Evolutionary conservation across 2,329 filamentous ascomycete species (phyloP), one percentile per base, ranked within the genome.

Genomic region (Beauveria sp.): DNA sequence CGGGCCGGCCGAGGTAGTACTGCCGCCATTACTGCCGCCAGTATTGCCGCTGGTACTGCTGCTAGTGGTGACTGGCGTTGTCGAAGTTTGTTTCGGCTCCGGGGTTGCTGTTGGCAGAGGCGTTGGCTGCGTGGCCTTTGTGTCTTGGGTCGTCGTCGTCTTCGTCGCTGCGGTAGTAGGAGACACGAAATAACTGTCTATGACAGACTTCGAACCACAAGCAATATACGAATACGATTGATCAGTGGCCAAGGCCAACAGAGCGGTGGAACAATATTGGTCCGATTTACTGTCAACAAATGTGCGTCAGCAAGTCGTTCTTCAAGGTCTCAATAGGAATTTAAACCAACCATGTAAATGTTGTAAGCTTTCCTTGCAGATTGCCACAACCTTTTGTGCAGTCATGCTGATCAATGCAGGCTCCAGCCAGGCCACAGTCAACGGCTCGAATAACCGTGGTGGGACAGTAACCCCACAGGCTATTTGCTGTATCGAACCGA

Each of bases 161-260:
- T 63, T 26, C 0, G 64, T 26, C 0, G 65, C 60, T 8, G 56
- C 60, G 0, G 58, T 20, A n/a, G 66, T 66, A 1, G 67, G 68
- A 0, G 65, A 64, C 9, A 66, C 62, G 48, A 65, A 42, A 34
- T 66, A 69, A 22, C 67, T 69, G 28, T 73, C 65, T 3, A 68
- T 70, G 5, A 54, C 64, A 9, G 68, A 66, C 48, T 58, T 64
- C 2, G 62, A 61, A 4, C 70, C 74, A 40, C 75, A 76, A 6
- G 72, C 71, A 20, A 74, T 68, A 42, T 76, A 75, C 0, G 71
- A 69, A 48, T 75, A 76, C 9, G 67, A 71, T 20, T 73, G 68
- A 58, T 71, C 70, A 22, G 70, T 63, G 6, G 69, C 67, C 24
- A 71, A 68, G 1, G 68, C 71, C 24, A 77, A 58, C 28, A 75